Base-by-base conservation (phyloP, 2,329 filamentous ascomycete genomes). In the Fusarium robinianum region DNA sequence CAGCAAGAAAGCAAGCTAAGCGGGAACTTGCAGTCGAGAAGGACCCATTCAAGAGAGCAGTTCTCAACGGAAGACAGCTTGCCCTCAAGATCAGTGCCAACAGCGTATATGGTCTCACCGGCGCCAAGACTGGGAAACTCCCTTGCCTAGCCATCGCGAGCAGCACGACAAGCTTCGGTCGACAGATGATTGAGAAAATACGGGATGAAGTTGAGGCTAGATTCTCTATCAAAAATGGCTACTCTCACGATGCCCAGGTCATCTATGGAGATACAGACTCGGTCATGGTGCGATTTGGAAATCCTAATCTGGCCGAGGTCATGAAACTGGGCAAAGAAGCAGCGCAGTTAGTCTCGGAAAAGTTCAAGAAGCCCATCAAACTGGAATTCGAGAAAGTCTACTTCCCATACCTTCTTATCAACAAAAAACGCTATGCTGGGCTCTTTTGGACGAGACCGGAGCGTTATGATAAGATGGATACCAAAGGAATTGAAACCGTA, bases 381-480 rank as follows among this genome's bases (percentile, higher is more conserved):
- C 81, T 99, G 21, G 94, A 99, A 68, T 99, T 99, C 70, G 94
- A 99, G 68, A 99, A 99, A 72, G 92, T 99, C 1, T 99, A 99
- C 71, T 99, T 88, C 67, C 94, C 94, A 1, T 99, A 99, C 66
- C 78, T 99, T 22, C 79, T 99, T 37, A 99, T 99, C 83, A 99
- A 99, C 83, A 99, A 99, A 77, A 99, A 99, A 76, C 87, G 94
- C 53, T 99, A 99, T 63, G 94, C 94, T 7, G 94, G 94, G 11
- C 72, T 99, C 21, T 97, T 90, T 72, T 99, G 92, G 91, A 99
- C 94, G 5, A 94, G 87, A 56, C 83, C 92, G 1, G 81, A 92
- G 27, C 96, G 96, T 70, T 94, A 87, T 68, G 95, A 99, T 78
- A 99, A 97, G 77, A 99, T 99, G 95, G 94, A 99, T 70, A 97